Conservation (phyloP, 2,329 filamentous ascomycete genomes). For the Phialophora chinensis region DNA sequence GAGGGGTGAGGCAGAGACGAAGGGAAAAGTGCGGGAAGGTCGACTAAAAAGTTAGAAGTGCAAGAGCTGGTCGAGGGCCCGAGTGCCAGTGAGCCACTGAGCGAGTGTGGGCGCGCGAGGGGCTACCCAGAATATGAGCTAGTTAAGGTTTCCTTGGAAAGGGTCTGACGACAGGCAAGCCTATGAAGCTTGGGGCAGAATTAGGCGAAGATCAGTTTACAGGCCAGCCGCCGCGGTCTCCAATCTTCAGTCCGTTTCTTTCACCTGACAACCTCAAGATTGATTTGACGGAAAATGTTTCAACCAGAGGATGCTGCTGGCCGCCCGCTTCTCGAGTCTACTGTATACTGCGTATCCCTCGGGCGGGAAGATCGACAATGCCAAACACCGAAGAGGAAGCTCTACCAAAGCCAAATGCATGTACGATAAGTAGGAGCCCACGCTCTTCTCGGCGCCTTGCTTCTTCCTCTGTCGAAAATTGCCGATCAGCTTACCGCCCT, state of each 20-base stretch:
- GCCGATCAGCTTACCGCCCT: neutral
- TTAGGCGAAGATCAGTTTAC: slow-evolving; percentile 2
- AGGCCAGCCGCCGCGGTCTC: neutral
- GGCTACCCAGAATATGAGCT: slow-evolving; percentile 14
- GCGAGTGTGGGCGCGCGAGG: slow-evolving; percentile 13
- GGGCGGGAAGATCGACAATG: neutral
- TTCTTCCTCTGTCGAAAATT: neutral
- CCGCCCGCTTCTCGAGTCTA: neutral
- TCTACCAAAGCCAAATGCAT: neutral
- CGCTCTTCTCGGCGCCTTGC: neutral
- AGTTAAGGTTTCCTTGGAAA: slow-evolving; percentile 12
- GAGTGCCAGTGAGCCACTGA: neutral
- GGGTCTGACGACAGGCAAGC: slow-evolving; percentile 2
- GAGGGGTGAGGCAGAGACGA: slow-evolving; percentile 31
- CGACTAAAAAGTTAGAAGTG: slow-evolving; percentile 19
- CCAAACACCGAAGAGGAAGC: neutral
- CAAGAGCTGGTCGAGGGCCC: slow-evolving; percentile 9
- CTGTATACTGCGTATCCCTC: neutral
- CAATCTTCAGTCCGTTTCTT: neutral
- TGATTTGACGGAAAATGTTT: neutral
- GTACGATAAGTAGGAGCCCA: neutral
- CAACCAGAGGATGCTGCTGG: neutral
- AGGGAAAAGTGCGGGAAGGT: slow-evolving; percentile 37
- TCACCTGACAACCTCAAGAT: neutral
- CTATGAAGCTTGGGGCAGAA: slow-evolving; percentile 3